Conservation (phyloP, 2,329 filamentous ascomycete species). For the Spiromastix sp. region DNA sequence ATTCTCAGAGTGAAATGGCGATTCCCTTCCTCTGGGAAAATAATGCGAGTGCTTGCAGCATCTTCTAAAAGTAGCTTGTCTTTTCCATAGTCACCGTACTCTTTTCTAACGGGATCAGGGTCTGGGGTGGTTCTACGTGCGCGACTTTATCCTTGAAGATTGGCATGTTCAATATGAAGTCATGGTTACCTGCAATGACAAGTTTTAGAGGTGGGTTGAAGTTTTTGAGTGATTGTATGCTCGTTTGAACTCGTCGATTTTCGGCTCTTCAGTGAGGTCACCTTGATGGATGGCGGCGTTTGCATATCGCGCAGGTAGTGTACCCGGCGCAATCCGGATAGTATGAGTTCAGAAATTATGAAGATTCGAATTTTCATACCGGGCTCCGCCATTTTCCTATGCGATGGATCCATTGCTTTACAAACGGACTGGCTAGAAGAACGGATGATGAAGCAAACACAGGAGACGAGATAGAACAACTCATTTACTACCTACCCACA, state of each 20-base stretch:
- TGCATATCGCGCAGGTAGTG: neutral
- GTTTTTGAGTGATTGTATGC: neutral
- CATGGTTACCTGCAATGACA: slow-evolving; percentile 3
- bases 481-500: too few species aligned
- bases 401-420: too few species aligned
- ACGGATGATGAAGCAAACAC: too few species aligned
- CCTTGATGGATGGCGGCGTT: slow-evolving; percentile 1
- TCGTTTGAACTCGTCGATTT: neutral
- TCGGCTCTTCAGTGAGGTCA: slow-evolving; percentile 1
- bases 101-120: neutral
- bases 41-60: neutral
- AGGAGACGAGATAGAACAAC: too few species aligned
- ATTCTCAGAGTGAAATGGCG: neutral
- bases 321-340: neutral
- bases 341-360: too few species aligned
- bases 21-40: slow-evolving; percentile 1
- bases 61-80: neutral
- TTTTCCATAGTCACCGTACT: neutral
- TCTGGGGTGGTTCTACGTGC: neutral
- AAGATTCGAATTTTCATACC: too few species aligned
- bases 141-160: slow-evolving; percentile 1
- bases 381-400: too few species aligned
- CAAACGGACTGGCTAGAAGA: too few species aligned
- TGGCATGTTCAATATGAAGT: neutral
- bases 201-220: slow-evolving; percentile 3